These are phyloP conservation scores for Talaromyces rugulosus DNA, from an alignment of 2,329 filamentous ascomycete genomes.

Conservation along the genomic window DNA sequence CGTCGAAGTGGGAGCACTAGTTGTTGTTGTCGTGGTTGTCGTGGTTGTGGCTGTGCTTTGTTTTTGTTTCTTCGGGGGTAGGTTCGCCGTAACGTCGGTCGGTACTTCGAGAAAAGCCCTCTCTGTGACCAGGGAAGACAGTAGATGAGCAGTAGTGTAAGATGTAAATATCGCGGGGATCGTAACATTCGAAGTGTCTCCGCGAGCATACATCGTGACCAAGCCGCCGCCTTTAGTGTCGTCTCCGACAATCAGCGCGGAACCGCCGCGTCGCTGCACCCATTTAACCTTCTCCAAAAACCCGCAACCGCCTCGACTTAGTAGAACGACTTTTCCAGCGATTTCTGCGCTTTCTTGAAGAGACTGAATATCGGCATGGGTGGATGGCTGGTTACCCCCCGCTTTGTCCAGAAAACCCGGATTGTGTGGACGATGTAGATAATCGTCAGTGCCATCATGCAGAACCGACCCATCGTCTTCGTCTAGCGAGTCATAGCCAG, in stretches of 20 bases:
- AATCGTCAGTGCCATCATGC: conserved; percentile 79
- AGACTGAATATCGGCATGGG: conserved; percentile 87
- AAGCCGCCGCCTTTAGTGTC: conserved; percentile 83
- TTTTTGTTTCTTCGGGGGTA: conserved; percentile 20
- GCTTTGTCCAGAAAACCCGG: conserved; percentile 31
- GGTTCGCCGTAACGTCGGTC: conserved; percentile 43
- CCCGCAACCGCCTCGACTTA: conserved; percentile 90
- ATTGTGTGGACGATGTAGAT: conserved; percentile 61
- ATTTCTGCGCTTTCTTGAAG: conserved; percentile 92
- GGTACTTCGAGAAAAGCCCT: conserved; percentile 1
- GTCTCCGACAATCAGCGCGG: conserved; percentile 90
- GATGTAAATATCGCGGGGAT: conserved; percentile 95
- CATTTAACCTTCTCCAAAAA: conserved; percentile 97
- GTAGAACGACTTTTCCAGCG: conserved; percentile 81
- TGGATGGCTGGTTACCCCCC: conserved; percentile 29
- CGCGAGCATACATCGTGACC: conserved; percentile 97
- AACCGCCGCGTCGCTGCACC: conserved; percentile 84
- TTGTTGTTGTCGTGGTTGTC: conserved; percentile 12
- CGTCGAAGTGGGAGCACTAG: conserved; percentile 3
- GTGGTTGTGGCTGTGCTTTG: conserved; percentile 21
- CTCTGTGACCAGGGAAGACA: conserved; percentile 75
- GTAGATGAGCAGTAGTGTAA: conserved; percentile 84
- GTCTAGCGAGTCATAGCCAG: conserved; percentile 21
- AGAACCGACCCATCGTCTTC: conserved; percentile 16
- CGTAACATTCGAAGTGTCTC: conserved; percentile 89